Evolutionary conservation across 352 stramenopile species (phyloP).

Genomic region (Thalassiosira tumida): DNA sequence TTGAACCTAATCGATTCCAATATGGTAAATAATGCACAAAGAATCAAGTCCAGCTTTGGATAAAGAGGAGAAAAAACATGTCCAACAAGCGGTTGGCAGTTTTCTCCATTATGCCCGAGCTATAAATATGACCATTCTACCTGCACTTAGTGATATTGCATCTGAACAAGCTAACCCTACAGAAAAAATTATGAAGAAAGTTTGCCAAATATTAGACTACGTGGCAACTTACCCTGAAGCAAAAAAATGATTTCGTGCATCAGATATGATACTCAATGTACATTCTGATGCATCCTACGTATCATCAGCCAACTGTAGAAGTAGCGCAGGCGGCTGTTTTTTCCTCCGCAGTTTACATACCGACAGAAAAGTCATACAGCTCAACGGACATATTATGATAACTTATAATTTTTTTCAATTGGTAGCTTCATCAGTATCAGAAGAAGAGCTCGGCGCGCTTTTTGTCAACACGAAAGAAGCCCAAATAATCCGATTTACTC

Average conservation of each 20-base stretch:
- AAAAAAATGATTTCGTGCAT: slow-evolving; percentile 54
- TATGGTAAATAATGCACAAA: slow-evolving; percentile 38
- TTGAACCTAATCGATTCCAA: slow-evolving; percentile 7
- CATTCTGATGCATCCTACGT: slow-evolving; percentile 65
- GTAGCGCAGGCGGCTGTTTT: slow-evolving; percentile 52
- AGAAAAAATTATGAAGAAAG: slow-evolving; percentile 41
- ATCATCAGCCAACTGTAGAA: slow-evolving; percentile 34
- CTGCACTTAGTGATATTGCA: slow-evolving; percentile 35
- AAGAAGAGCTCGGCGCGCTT: slow-evolving; percentile 23
- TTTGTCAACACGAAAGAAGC: slow-evolving; percentile 30
- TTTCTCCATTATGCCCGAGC: slow-evolving; percentile 72
- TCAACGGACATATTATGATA: slow-evolving; percentile 34
- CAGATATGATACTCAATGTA: slow-evolving; percentile 73
- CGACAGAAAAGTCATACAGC: not conserved
- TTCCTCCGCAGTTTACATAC: slow-evolving; percentile 32
- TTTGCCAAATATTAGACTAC: slow-evolving; percentile 71
- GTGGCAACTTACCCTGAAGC: slow-evolving; percentile 70
- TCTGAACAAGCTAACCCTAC: slow-evolving; percentile 56
- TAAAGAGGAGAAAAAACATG: slow-evolving; percentile 52
- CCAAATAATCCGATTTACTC: not conserved
- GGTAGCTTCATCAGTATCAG: slow-evolving; percentile 29
- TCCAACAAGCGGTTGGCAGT: slow-evolving; percentile 44
- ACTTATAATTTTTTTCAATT: slow-evolving; percentile 41
- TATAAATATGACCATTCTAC: slow-evolving; percentile 66
- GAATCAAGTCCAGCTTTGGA: slow-evolving; percentile 64